A percentile compares a stretch with the other conserved stretches of the same genome.
Evolutionary conservation across 2,329 filamentous ascomycete genomes (phyloP).

Genomic region (Fusarium concolor): DNA sequence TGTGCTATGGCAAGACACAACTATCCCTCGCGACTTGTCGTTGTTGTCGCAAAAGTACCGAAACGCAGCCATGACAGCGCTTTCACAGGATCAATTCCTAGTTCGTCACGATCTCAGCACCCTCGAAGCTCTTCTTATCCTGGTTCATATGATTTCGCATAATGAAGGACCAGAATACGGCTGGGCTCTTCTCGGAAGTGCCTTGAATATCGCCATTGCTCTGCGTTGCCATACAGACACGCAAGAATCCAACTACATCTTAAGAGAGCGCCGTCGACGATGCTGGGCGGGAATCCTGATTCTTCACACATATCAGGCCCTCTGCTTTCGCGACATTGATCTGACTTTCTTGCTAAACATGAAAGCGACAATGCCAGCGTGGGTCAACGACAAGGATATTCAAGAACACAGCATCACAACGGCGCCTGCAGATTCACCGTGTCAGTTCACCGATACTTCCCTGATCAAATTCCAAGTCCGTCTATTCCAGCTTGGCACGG

Average conservation of each 20-base stretch:
- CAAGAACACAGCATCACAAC: not conserved
- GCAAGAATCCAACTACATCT: not conserved
- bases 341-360: conserved; percentile 14
- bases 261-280: not conserved
- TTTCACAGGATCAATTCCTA: conserved; percentile 3
- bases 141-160: conserved; percentile 9
- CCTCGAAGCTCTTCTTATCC: conserved; percentile 4
- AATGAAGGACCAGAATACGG: conserved; percentile 13
- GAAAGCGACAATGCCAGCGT: conserved; percentile 8
- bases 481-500: not conserved
- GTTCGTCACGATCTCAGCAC: conserved; percentile 2
- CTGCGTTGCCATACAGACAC: not conserved
- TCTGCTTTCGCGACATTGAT: conserved; percentile 16
- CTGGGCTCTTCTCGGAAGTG: conserved; percentile 18
- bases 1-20: conserved; percentile 5
- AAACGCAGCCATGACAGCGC: conserved; percentile 10
- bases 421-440: rapidly evolving
- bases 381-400: conserved; percentile 15
- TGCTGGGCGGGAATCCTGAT: conserved; percentile 16
- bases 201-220: conserved; percentile 9
- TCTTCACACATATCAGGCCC: not conserved
- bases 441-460: not conserved
- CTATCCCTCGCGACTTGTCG: not conserved
- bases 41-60: not conserved
- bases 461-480: conserved; percentile 10